Conservation (phyloP, 495 filamentous ascomycete species). For the Aspergillus olivimuriae region DNA sequence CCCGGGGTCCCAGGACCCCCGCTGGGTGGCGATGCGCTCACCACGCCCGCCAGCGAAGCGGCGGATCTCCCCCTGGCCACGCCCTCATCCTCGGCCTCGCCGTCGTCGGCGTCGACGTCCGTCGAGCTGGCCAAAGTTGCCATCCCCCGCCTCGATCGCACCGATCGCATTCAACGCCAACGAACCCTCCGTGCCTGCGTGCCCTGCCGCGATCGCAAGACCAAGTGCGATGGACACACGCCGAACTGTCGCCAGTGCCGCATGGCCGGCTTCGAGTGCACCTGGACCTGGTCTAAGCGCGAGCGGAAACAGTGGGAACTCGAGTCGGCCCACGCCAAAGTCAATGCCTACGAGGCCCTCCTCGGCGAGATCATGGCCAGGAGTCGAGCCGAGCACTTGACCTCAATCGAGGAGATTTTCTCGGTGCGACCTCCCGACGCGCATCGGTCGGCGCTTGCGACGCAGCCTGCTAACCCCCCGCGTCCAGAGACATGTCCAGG, state of each 20-base stretch:
- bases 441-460: neutral
- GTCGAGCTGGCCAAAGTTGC: too few species aligned
- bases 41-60: too few species aligned
- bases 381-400: neutral
- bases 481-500: slow-evolving; percentile 9
- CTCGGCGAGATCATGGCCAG: slow-evolving; percentile 9
- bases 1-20: too few species aligned
- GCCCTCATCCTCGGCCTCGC: neutral
- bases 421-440: neutral
- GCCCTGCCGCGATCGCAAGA: slow-evolving; percentile 33
- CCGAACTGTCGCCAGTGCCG: slow-evolving; percentile 18
- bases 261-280: slow-evolving; percentile 6
- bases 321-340: slow-evolving; percentile 1
- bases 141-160: neutral
- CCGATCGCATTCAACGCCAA: neutral
- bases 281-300: slow-evolving; percentile 10
- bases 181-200: slow-evolving; percentile 30
- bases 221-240: slow-evolving; percentile 32
- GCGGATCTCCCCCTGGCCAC: neutral
- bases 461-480: neutral
- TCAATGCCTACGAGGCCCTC: slow-evolving; percentile 10
- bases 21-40: too few species aligned
- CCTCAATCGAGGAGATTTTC: slow-evolving; percentile 8
- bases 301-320: slow-evolving; percentile 9
- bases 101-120: neutral